phyloP scores from a whole-genome alignment of 2,329 filamentous ascomycete genomes.

The Epichloe coenophiala region DNA sequence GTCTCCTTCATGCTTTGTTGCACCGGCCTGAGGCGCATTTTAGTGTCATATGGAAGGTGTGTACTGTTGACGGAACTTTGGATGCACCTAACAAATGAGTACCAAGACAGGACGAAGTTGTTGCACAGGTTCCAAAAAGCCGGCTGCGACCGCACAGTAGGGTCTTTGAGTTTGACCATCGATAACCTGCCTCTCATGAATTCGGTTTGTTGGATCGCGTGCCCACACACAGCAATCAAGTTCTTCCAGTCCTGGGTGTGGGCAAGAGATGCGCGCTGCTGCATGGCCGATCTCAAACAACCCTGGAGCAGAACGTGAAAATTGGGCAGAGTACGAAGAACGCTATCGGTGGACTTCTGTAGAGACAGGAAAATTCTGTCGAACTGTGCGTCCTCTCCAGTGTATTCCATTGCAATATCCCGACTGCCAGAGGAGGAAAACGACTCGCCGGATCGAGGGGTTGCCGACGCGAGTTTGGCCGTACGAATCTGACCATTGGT shows the following conservation, averaged over 20 bases:
- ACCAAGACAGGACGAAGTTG: conserved; percentile 58
- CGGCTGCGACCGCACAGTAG: conserved; percentile 51
- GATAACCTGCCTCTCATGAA: conserved; percentile 60
- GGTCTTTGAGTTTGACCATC: conserved; percentile 73
- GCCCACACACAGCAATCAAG: conserved; percentile 57
- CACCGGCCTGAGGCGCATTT: conserved; percentile 61
- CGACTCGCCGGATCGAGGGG: conserved; percentile 71
- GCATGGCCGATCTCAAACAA: conserved; percentile 49
- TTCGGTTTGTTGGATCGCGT: conserved; percentile 60
- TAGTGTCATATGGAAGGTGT: conserved; percentile 51
- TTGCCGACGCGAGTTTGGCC: conserved; percentile 44
- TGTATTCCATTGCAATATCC: conserved; percentile 44
- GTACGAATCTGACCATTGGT: conserved; percentile 36
- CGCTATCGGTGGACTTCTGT: conserved; percentile 58
- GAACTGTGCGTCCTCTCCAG: conserved; percentile 68
- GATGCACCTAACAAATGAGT: conserved; percentile 48
- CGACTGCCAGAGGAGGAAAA: conserved; percentile 45
- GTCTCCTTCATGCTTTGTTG: conserved; percentile 76
- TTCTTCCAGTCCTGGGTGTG: conserved; percentile 53
- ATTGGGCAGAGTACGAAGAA: conserved; percentile 56
- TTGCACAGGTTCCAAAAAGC: conserved; percentile 61
- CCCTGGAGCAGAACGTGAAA: conserved; percentile 54
- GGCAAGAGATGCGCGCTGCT: conserved; percentile 43
- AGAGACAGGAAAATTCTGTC: conserved; percentile 71
- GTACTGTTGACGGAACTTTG: conserved; percentile 39